These are phyloP conservation scores for carrot (Daucus carota) DNA, from an alignment of 129 eudicot species.

Conservation along the genomic window DH1_v3.0 NC_030386.2:23188001-23188500, in stretches of 20 bases:
- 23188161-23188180: slow-evolving; percentile 13
- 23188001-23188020: not conserved
- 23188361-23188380: not conserved
- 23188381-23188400: not conserved
- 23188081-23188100: slow-evolving; percentile 70
- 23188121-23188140: slow-evolving; percentile 63
- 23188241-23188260: slow-evolving; percentile 61
- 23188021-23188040: slow-evolving; percentile 6
- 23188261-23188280: slow-evolving; percentile 36
- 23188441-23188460: not conserved
- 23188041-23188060: slow-evolving; percentile 39
- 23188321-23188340: not conserved
- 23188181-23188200: not conserved
- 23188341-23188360: not conserved
- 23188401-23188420: not conserved
- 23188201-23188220: slow-evolving; percentile 13
- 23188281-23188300: slow-evolving; percentile 39
- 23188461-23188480: not conserved
- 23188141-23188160: slow-evolving; percentile 50
- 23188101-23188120: slow-evolving; percentile 70
- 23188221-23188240: slow-evolving; percentile 30
- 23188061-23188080: slow-evolving; percentile 57
- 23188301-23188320: not conserved
- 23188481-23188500: not conserved
- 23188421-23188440: not conserved